Percentiles rank a stretch among this genome's conserved stretches.
Conservation (phyloP, 2,329 filamentous ascomycete species). For the Aspergillus oerlinghausenensis region DNA sequence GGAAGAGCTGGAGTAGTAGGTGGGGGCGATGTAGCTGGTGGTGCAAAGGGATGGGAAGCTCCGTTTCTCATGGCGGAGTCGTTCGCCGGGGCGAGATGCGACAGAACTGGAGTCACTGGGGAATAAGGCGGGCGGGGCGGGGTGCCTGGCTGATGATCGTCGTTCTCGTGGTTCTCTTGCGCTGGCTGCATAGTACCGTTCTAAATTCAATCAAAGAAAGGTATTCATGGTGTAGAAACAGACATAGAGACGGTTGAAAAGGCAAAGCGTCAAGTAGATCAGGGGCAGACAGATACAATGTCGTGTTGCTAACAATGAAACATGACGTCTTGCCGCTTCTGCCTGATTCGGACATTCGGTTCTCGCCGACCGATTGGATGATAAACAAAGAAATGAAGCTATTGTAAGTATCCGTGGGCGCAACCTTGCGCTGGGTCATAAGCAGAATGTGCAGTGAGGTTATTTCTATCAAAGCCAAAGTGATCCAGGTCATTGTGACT, state of each 20-base stretch:
- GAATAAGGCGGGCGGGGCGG: conserved; percentile 45
- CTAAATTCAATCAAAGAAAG: neutral
- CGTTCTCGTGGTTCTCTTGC: conserved; percentile 12
- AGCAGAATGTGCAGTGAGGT: neutral
- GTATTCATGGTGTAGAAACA: neutral
- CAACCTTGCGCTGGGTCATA: neutral
- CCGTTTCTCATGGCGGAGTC: conserved; percentile 13
- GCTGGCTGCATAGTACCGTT: conserved; percentile 33
- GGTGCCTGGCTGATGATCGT: conserved; percentile 32
- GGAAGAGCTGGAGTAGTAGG: conserved; percentile 16
- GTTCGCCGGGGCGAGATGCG: conserved; percentile 29
- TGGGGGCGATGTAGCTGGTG: conserved; percentile 27
- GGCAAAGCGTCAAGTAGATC: neutral
- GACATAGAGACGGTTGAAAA: neutral
- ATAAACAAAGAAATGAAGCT: neutral
- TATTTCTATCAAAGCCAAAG: neutral
- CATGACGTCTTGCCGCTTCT: conserved; percentile 13
- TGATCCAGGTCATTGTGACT: neutral
- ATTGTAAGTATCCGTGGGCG: neutral
- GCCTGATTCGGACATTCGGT: conserved; percentile 14
- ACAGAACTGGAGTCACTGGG: conserved; percentile 43
- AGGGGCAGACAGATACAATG: neutral
- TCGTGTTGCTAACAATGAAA: neutral
- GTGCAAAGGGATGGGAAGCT: conserved; percentile 26
- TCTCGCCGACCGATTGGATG: neutral